A percentile compares a stretch with the other conserved stretches of the same genome.
Conservation (phyloP, 768 basidiomycete genomes). For the Paxillus involutus region DNA sequence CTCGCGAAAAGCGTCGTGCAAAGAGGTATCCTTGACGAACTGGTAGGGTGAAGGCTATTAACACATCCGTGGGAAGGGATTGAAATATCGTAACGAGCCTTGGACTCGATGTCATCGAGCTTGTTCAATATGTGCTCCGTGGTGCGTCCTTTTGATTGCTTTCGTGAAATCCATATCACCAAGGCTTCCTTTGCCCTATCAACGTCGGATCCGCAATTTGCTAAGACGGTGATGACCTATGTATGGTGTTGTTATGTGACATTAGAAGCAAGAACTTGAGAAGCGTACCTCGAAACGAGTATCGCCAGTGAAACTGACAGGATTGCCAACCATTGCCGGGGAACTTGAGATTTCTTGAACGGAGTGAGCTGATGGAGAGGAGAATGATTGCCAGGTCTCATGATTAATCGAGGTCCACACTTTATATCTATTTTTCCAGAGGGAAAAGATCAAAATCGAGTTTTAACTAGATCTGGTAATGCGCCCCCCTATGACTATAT, state of each 20-base stretch:
- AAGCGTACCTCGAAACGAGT: slow-evolving; percentile 29
- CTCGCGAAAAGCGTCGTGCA: slow-evolving; percentile 33
- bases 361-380: not conserved
- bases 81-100: slow-evolving; percentile 14
- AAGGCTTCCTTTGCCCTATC: slow-evolving; percentile 26
- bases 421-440: slow-evolving; percentile 10
- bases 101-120: slow-evolving; percentile 27
- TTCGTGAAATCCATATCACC: slow-evolving; percentile 29
- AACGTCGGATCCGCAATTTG: slow-evolving; percentile 32
- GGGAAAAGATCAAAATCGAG: too few species aligned
- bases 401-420: too few species aligned
- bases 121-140: slow-evolving; percentile 32
- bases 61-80: not conserved
- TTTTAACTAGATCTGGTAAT: too few species aligned
- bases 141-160: slow-evolving; percentile 27
- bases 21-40: slow-evolving; percentile 30
- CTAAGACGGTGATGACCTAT: slow-evolving; percentile 33
- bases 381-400: not conserved
- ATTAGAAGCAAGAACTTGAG: not conserved
- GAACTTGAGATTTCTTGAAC: not conserved
- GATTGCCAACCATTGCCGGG: slow-evolving; percentile 21
- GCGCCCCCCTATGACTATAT: too few species aligned
- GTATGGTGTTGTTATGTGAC: not conserved
- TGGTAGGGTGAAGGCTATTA: slow-evolving; percentile 4
- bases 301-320: slow-evolving; percentile 27